Conservation (phyloP, 257 asterid genomes). For the Forsythia suspensa region DNA sequence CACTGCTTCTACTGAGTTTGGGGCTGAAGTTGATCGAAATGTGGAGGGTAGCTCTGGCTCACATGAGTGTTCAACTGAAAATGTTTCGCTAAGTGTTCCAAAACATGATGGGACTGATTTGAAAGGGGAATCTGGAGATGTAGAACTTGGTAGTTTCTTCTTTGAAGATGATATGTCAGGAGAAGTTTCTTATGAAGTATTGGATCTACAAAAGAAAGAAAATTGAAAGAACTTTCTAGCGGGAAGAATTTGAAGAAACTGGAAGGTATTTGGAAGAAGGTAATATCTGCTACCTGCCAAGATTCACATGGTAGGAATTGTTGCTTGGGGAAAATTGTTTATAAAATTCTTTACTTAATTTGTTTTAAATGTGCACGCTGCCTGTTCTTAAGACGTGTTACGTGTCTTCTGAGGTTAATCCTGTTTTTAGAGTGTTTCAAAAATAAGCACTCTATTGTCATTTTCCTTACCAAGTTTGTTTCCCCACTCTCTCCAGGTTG, state of each 20-base stretch:
- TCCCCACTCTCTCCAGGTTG: constrained; percentile 11
- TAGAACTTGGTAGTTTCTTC: constrained; percentile 79
- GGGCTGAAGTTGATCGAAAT: constrained; percentile 41
- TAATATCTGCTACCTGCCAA: constrained; percentile 31
- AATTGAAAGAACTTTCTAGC: constrained; percentile 64
- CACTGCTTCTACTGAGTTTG: constrained; percentile 30
- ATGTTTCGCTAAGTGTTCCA: constrained; percentile 32
- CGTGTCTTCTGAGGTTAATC: constrained; percentile 2
- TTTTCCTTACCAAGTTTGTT: background rate
- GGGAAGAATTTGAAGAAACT: constrained; percentile 71
- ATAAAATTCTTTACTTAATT: constrained; percentile 7
- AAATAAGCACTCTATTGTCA: background rate
- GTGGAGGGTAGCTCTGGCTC: constrained; percentile 30
- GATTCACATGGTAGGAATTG: constrained; percentile 14
- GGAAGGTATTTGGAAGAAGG: constrained; percentile 98
- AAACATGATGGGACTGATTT: constrained; percentile 34
- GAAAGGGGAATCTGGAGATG: constrained; percentile 60
- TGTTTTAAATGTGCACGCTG: constrained; percentile 15
- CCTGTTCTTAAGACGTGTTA: constrained; percentile 9
- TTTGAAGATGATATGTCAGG: constrained; percentile 55
- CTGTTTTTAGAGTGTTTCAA: background rate
- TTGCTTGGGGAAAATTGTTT: constrained; percentile 16
- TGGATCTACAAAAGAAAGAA: constrained; percentile 74
- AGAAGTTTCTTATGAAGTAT: constrained; percentile 45
- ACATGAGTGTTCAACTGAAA: constrained; percentile 27